Conservation (phyloP, 371 early-diverging fungal species). For the Mucor ambiguus region DNA sequence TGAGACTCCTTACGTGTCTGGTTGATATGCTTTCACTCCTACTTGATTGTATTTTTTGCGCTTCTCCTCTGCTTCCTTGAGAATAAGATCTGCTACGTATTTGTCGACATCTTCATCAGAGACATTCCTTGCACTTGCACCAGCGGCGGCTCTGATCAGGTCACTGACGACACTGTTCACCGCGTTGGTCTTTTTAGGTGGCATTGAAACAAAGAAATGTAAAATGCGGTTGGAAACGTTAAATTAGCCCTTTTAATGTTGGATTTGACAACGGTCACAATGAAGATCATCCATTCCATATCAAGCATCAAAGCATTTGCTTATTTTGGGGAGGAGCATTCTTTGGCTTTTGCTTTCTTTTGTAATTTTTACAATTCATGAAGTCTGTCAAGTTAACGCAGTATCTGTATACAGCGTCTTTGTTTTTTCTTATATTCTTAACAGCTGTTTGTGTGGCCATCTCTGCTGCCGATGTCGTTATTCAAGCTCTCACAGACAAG, state of each 20-base stretch:
- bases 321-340: background rate
- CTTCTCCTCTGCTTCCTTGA: slow-evolving; percentile 60
- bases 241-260: background rate
- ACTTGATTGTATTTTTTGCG: slow-evolving; percentile 47
- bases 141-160: slow-evolving; percentile 60
- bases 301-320: slow-evolving; percentile 6
- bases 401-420: slow-evolving; percentile 41
- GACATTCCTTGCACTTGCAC: slow-evolving; percentile 50
- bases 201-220: background rate
- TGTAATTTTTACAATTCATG: slow-evolving; percentile 13
- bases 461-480: slow-evolving; percentile 64
- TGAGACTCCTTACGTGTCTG: slow-evolving; percentile 22
- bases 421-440: slow-evolving; percentile 37
- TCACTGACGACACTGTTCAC: slow-evolving; percentile 46
- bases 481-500: slow-evolving; percentile 57
- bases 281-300: background rate
- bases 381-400: slow-evolving; percentile 23
- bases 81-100: slow-evolving; percentile 69
- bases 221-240: background rate
- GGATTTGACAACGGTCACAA: background rate
- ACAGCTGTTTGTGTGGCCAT: slow-evolving; percentile 59
- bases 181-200: slow-evolving; percentile 11
- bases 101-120: slow-evolving; percentile 69
- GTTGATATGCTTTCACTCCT: slow-evolving; percentile 57
- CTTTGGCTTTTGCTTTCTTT: background rate